Evolutionary conservation across 1,139 yeast genomes (phyloP).

Genomic region (Pichia sp.): DNA sequence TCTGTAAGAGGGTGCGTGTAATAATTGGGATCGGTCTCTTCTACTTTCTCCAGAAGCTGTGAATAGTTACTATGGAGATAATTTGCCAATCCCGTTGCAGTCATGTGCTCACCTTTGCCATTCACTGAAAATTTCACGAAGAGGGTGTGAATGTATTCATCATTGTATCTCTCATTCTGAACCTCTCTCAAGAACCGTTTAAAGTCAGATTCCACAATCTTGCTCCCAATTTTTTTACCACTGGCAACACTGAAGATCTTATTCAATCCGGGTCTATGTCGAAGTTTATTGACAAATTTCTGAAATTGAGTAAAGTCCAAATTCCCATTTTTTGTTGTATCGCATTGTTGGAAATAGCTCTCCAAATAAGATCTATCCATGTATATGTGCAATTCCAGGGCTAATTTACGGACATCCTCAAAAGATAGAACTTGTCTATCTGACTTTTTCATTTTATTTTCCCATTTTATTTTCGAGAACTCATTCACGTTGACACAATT

Average conservation of each 20-base stretch:
- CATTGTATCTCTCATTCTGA: constrained; percentile 44
- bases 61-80: constrained; percentile 44
- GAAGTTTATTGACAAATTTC: constrained; percentile 50
- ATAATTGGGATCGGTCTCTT: too few species aligned
- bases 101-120: constrained; percentile 9
- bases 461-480: constrained; percentile 52
- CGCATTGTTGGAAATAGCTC: constrained; percentile 19
- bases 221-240: constrained; percentile 27
- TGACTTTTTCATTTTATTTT: constrained; percentile 23
- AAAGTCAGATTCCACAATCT: too few species aligned
- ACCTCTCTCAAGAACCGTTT: constrained; percentile 37
- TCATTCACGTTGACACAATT: constrained; percentile 39
- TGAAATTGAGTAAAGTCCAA: constrained; percentile 69
- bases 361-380: constrained; percentile 31
- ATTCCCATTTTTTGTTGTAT: constrained; percentile 32
- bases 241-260: constrained; percentile 32
- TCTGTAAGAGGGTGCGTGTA: constrained; percentile 69
- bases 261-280: constrained; percentile 44
- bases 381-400: constrained; percentile 64
- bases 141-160: constrained; percentile 26
- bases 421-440: constrained; percentile 37
- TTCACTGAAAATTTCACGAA: constrained; percentile 39
- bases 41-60: too few species aligned
- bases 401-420: constrained; percentile 59
- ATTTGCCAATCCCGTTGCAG: constrained; percentile 33